Conservation (phyloP, 306 rosid genomes). For the Pyrus pyrifolia region DNA sequence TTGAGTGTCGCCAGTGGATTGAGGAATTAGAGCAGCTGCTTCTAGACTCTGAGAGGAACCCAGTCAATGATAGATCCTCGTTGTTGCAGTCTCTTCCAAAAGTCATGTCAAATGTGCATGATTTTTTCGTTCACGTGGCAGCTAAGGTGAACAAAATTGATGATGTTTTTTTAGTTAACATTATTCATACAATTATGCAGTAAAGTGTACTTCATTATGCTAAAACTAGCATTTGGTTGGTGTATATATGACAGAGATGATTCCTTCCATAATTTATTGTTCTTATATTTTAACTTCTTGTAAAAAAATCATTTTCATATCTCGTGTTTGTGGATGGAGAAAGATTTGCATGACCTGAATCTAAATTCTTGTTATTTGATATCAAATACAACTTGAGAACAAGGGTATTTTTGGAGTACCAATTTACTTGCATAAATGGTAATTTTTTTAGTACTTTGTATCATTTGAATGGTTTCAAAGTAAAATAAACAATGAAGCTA, state of each 20-base stretch:
- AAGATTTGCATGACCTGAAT: background rate
- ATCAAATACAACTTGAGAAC: background rate
- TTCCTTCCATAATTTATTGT: background rate
- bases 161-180: background rate
- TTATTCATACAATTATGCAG: background rate
- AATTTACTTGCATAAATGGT: background rate
- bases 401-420: background rate
- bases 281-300: background rate
- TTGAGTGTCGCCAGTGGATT: constrained; percentile 85
- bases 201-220: background rate
- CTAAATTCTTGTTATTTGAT: too few species aligned
- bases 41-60: constrained; percentile 54
- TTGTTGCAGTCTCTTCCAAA: constrained; percentile 87
- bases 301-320: background rate
- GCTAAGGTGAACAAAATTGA: constrained; percentile 61
- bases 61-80: constrained; percentile 50
- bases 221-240: background rate
- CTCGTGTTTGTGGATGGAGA: background rate
- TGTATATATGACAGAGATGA: background rate
- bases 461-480: background rate
- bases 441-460: background rate
- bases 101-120: constrained; percentile 91
- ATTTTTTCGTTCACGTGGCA: constrained; percentile 91
- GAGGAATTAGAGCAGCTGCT: constrained; percentile 94
- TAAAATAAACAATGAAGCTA: background rate